Evolutionary conservation across 768 basidiomycete species (phyloP).

Genomic region (Tylopilus vinaceipallidus): DNA sequence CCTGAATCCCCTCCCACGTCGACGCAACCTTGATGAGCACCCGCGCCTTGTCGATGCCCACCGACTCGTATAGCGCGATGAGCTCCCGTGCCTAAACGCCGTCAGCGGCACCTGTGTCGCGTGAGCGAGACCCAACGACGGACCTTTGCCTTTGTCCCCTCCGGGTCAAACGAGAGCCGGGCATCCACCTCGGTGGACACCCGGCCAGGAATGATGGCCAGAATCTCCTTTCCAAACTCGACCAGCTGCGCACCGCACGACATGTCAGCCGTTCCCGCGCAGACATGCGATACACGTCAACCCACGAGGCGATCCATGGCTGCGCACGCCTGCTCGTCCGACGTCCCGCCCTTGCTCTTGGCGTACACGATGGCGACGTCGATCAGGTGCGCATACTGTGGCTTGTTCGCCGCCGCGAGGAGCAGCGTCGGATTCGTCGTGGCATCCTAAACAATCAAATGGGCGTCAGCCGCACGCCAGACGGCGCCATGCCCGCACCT

Average conservation of each 20-base stretch:
- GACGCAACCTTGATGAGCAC: constrained; percentile 98
- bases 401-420: constrained; percentile 85
- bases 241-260: constrained; percentile 71
- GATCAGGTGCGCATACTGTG: constrained; percentile 76
- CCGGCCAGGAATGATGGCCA: constrained; percentile 90
- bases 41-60: constrained; percentile 87
- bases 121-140: no score
- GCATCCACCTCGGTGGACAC: constrained; percentile 99
- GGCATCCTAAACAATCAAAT: constrained; percentile 60
- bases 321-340: constrained; percentile 70
- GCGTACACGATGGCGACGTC: constrained; percentile 68
- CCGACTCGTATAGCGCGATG: constrained; percentile 86
- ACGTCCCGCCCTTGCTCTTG: constrained; percentile 73
- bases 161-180: constrained; percentile 89
- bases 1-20: constrained; percentile 98
- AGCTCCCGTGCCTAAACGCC: constrained; percentile 74
- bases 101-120: no score
- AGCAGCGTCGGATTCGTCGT: constrained; percentile 96
- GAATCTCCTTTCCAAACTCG: constrained; percentile 93
- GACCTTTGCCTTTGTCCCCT: constrained; percentile 81
- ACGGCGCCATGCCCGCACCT: constrained; percentile 43
- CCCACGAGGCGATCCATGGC: constrained; percentile 85
- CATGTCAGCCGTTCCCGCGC: no score
- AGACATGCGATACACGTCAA: no score
- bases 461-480: not conserved